Evolutionary conservation across 352 stramenopile genomes (phyloP).

Genomic region (Globisporangium cystogenes): DNA sequence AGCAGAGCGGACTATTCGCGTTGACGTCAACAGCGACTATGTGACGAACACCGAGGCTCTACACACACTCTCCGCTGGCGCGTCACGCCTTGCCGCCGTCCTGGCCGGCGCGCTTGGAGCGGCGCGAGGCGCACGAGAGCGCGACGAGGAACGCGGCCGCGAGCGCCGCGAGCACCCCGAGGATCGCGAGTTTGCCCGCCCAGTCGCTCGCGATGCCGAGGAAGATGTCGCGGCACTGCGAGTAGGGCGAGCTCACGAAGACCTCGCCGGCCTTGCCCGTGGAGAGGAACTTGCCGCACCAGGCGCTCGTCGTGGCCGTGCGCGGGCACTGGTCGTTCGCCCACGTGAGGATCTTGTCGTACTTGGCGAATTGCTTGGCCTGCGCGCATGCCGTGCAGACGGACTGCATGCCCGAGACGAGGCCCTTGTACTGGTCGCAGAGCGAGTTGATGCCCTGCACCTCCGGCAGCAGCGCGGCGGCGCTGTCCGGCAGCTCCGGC

Average conservation of each 20-base stretch:
- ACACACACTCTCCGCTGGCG: background rate
- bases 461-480: conserved; percentile 48
- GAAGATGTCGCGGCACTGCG: conserved; percentile 64
- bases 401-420: conserved; percentile 28
- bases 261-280: conserved; percentile 31
- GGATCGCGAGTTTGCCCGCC: conserved; percentile 43
- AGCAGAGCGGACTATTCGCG: no score
- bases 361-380: conserved; percentile 55
- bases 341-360: conserved; percentile 74
- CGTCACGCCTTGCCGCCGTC: conserved; percentile 6
- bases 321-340: conserved; percentile 71
- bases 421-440: conserved; percentile 36
- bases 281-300: conserved; percentile 53
- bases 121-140: conserved; percentile 60
- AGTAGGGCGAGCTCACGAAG: conserved; percentile 67
- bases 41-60: no score
- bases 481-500: conserved; percentile 29
- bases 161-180: conserved; percentile 45
- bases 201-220: conserved; percentile 61
- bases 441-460: conserved; percentile 50
- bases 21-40: no score
- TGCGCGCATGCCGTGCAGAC: conserved; percentile 46
- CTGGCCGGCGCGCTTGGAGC: conserved; percentile 14
- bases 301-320: conserved; percentile 41
- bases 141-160: conserved; percentile 42